Conservation (phyloP, 306 rosid species). For the Trifolium pratense region DNA sequence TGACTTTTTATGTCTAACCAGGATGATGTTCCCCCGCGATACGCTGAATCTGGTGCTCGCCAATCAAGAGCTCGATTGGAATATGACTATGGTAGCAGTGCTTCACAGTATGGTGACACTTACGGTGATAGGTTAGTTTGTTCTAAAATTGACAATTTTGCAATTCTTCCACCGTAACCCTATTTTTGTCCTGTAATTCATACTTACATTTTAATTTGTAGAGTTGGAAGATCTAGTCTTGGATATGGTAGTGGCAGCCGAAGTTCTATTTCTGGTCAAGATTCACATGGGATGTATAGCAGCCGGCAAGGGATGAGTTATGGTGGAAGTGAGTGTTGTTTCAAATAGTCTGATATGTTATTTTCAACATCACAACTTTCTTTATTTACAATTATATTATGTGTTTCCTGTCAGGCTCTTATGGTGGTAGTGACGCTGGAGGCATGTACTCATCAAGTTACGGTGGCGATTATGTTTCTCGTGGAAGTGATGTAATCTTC, state of each 20-base stretch:
- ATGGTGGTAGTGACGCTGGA: conserved; percentile 69
- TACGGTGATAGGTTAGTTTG: conserved; percentile 79
- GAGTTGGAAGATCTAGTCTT: conserved; percentile 77
- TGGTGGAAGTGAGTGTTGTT: conserved; percentile 59
- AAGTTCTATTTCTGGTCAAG: conserved; percentile 75
- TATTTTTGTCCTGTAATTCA: neutral
- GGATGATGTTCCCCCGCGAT: conserved; percentile 89
- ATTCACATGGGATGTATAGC: conserved; percentile 76
- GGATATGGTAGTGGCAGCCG: conserved; percentile 81
- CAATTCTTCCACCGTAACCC: neutral
- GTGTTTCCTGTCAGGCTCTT: conserved; percentile 68
- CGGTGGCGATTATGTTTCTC: conserved; percentile 87
- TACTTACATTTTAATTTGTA: conserved; percentile 42
- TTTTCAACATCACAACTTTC: conserved; percentile 21
- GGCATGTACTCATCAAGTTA: conserved; percentile 95
- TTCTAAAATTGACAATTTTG: neutral
- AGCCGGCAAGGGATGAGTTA: conserved; percentile 75
- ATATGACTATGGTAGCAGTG: conserved; percentile 78
- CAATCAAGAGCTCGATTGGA: conserved; percentile 92
- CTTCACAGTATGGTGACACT: conserved; percentile 89
- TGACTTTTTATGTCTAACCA: conserved; percentile 30
- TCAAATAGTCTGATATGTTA: conserved; percentile 23
- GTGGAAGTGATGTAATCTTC: conserved; percentile 84
- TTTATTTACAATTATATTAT: conserved; percentile 25
- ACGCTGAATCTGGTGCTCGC: conserved; percentile 72